Percentiles rank a stretch among this genome's conserved stretches.
Conservation (phyloP, 2,329 filamentous ascomycete genomes). For the Paraphaeosphaeria sporulosa region DNA sequence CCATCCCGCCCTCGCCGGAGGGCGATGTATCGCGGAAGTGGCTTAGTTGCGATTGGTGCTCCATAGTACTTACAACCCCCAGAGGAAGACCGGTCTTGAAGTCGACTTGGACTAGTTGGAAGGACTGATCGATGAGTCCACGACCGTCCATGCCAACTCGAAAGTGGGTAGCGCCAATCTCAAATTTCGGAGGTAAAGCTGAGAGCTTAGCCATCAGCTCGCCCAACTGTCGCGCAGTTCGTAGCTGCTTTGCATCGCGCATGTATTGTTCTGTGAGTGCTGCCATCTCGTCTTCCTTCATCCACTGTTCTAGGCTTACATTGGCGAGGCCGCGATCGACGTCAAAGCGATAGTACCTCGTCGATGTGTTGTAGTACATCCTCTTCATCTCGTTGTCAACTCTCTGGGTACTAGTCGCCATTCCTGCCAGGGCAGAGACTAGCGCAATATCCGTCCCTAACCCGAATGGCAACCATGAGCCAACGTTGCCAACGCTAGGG, state of each 20-base stretch:
- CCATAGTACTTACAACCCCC: conserved; percentile 28
- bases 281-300: conserved; percentile 53
- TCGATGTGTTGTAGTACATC: conserved; percentile 49
- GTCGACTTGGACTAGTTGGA: conserved; percentile 44
- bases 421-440: conserved; percentile 45
- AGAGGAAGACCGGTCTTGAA: conserved; percentile 48
- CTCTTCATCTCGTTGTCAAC: conserved; percentile 53
- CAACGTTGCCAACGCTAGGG: conserved; percentile 46
- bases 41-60: conserved; percentile 31
- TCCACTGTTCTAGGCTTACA: conserved; percentile 50
- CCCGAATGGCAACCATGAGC: conserved; percentile 50
- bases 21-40: conserved; percentile 37
- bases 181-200: conserved; percentile 46
- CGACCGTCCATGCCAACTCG: conserved; percentile 41
- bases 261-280: conserved; percentile 50
- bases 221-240: conserved; percentile 39
- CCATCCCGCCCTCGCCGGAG: conserved; percentile 40
- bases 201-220: conserved; percentile 47
- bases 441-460: conserved; percentile 49
- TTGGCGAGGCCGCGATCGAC: conserved; percentile 51
- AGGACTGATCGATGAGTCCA: conserved; percentile 41
- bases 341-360: conserved; percentile 50
- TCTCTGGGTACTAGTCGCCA: conserved; percentile 49
- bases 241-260: conserved; percentile 45
- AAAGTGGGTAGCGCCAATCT: conserved; percentile 43